Percentiles rank a stretch among this genome's conserved stretches.
phyloP scores from a whole-genome alignment of 805 yeast species.

The Jamesozyma piceae region DNA sequence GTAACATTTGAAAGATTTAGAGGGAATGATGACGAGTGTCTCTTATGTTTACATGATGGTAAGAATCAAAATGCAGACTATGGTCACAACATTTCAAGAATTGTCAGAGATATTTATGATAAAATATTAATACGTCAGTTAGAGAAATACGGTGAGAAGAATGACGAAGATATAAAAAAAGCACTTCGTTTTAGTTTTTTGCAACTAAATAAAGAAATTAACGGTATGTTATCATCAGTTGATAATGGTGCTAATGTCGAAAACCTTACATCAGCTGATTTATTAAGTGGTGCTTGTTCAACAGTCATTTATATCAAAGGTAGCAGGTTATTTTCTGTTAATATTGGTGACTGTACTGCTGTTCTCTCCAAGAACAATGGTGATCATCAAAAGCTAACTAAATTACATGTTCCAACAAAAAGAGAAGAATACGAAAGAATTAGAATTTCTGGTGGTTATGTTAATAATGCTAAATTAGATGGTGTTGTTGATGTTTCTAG shows the following conservation, averaged over 20 bases:
- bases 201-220: constrained; percentile 71
- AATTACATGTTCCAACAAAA: constrained; percentile 75
- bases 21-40: constrained; percentile 71
- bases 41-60: constrained; percentile 82
- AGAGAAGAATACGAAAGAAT: constrained; percentile 75
- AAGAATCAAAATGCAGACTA: constrained; percentile 41
- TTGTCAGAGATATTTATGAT: constrained; percentile 63
- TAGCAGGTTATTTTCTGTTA: constrained; percentile 64
- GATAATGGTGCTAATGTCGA: constrained; percentile 40
- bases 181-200: constrained; percentile 80
- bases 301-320: constrained; percentile 74
- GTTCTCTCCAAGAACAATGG: constrained; percentile 74
- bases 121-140: constrained; percentile 47
- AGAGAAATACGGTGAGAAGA: constrained; percentile 33
- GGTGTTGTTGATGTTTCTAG: constrained; percentile 77
- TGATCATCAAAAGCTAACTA: constrained; percentile 61
- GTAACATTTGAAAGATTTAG: constrained; percentile 79
- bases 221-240: constrained; percentile 39
- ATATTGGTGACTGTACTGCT: constrained; percentile 84
- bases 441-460: constrained; percentile 85
- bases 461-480: constrained; percentile 76
- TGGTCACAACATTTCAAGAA: constrained; percentile 58
- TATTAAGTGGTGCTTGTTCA: constrained; percentile 73
- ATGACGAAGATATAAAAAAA: constrained; percentile 43
- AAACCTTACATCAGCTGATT: constrained; percentile 60